phyloP scores from a whole-genome alignment of 306 rosid genomes.

The Acacia confusa region DNA sequence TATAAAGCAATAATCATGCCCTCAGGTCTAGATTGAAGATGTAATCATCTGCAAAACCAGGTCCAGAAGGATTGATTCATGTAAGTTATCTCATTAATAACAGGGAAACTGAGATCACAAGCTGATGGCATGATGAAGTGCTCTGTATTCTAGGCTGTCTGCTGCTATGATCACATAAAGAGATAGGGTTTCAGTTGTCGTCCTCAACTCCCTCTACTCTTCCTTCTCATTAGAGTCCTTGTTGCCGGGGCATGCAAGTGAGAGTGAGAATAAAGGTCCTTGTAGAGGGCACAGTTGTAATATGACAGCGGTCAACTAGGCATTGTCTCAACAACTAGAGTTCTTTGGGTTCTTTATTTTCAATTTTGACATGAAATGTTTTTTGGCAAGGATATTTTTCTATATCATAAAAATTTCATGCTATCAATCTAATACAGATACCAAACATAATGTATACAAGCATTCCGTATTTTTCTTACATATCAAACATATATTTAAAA shows the following conservation, averaged over 20 bases:
- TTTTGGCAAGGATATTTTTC: background rate
- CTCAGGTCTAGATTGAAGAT: background rate
- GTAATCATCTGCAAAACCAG: background rate
- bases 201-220: background rate
- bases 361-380: background rate
- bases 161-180: background rate
- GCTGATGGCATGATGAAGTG: background rate
- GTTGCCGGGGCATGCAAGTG: background rate
- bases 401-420: background rate
- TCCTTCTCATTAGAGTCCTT: background rate
- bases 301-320: background rate
- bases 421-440: background rate
- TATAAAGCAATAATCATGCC: background rate
- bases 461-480: background rate
- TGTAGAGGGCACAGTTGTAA: background rate
- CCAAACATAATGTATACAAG: background rate
- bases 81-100: background rate
- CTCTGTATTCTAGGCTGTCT: background rate
- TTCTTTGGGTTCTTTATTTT: background rate
- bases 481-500: background rate
- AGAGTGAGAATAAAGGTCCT: background rate
- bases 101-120: background rate
- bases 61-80: background rate
- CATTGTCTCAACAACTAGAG: background rate
- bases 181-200: background rate